Evolutionary conservation across 2,329 filamentous ascomycete species (phyloP).

Genomic region (Fusarium torreyae): DNA sequence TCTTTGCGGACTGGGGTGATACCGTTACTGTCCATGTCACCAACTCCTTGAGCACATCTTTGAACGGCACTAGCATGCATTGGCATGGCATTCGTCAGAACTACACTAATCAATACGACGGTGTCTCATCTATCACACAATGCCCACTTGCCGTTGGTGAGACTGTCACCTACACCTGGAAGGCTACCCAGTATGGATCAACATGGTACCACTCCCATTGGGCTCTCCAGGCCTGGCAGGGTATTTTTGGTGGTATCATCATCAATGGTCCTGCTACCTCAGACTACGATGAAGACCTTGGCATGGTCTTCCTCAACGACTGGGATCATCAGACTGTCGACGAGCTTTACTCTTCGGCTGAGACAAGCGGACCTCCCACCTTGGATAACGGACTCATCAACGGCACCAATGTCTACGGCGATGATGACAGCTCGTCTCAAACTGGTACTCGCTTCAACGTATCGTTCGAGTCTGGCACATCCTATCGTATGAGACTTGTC

Average conservation of each 20-base stretch:
- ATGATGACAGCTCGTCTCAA: conserved; percentile 41
- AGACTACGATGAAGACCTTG: conserved; percentile 75
- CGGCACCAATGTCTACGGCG: conserved; percentile 58
- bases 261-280: conserved; percentile 72
- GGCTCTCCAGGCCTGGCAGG: conserved; percentile 64
- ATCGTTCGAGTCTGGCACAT: conserved; percentile 58
- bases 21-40: conserved; percentile 67
- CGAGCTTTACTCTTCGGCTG: conserved; percentile 50
- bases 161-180: conserved; percentile 70
- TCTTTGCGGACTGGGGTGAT: conserved; percentile 68
- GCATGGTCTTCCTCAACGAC: conserved; percentile 71
- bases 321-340: conserved; percentile 67
- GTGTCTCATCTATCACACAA: conserved; percentile 66
- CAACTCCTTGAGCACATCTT: conserved; percentile 59
- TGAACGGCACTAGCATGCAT: conserved; percentile 74
- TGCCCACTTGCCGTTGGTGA: conserved; percentile 67
- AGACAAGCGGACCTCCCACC: conserved; percentile 51
- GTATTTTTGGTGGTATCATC: conserved; percentile 72
- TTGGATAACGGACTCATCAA: conserved; percentile 64
- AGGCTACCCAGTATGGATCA: conserved; percentile 68
- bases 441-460: conserved; percentile 56
- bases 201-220: conserved; percentile 76
- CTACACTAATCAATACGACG: conserved; percentile 69
- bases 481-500: conserved; percentile 64
- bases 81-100: conserved; percentile 75